Conservation (phyloP, 208 protist genomes). For the Trypanosoma conorhini region DNA sequence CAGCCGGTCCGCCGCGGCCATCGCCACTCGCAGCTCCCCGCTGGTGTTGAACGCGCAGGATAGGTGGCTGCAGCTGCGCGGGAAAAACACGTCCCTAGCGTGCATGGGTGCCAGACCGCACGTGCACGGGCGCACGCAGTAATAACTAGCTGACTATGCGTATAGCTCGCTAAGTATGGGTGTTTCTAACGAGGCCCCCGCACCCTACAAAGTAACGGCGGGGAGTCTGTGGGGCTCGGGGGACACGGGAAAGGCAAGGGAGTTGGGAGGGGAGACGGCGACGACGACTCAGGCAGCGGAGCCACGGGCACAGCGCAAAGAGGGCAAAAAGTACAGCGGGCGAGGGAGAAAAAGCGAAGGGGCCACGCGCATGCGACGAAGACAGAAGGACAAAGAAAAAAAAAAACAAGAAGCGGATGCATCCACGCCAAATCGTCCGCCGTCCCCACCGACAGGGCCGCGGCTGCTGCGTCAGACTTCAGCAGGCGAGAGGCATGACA, state of each 20-base stretch:
- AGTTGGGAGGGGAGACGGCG: neutral
- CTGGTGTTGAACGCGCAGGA: constrained; percentile 47
- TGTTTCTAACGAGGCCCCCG: neutral
- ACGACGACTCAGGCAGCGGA: neutral
- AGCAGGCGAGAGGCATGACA: constrained; percentile 1
- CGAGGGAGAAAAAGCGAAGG: too few relatives aligned
- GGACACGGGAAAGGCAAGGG: neutral
- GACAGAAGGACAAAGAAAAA: neutral
- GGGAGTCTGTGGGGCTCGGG: neutral
- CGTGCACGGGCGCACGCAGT: neutral
- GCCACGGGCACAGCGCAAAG: neutral
- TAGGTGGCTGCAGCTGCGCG: constrained; percentile 61
- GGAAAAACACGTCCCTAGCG: constrained; percentile 44
- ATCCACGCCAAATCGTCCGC: neutral
- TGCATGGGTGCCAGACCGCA: neutral
- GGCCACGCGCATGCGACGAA: neutral
- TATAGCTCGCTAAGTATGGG: constrained; percentile 1
- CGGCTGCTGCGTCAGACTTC: neutral
- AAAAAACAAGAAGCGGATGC: neutral
- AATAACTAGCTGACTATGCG: neutral
- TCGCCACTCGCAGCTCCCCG: constrained; percentile 64
- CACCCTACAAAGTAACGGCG: neutral
- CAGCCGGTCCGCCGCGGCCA: constrained; percentile 53
- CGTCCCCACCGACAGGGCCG: neutral
- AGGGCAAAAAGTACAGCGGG: neutral